phyloP scores from a whole-genome alignment of 768 basidiomycete species.

The Peribolospora kevripleyi region DNA sequence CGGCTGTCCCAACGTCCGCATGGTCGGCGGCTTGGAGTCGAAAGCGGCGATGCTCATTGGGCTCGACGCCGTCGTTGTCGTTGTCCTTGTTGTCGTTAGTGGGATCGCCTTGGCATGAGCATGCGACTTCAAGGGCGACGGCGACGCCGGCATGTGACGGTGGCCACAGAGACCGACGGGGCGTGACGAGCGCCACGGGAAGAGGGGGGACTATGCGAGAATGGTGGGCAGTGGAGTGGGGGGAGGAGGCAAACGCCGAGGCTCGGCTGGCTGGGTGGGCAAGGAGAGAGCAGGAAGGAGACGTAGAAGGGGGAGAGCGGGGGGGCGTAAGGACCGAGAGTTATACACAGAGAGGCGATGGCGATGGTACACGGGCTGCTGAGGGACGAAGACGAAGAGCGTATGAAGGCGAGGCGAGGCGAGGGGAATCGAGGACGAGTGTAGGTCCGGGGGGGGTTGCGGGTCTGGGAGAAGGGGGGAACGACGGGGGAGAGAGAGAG shows the following conservation, averaged over 20 bases:
- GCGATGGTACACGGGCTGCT: not conserved
- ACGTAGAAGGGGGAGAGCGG: not conserved
- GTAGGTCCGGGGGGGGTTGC: too few relatives aligned
- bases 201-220: not conserved
- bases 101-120: not conserved
- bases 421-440: too few relatives aligned
- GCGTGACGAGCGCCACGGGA: not conserved
- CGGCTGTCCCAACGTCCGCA: too few relatives aligned
- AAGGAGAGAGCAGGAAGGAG: not conserved
- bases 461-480: not conserved
- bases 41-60: conserved; percentile 12
- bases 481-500: not conserved
- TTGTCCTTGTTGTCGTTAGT: not conserved
- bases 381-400: too few relatives aligned
- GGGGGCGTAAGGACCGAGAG: not conserved
- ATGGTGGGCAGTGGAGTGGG: too few relatives aligned
- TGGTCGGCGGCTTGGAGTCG: too few relatives aligned
- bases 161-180: conserved; percentile 11
- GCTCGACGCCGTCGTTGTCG: not conserved
- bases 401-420: too few relatives aligned
- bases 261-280: not conserved
- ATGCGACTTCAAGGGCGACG: not conserved
- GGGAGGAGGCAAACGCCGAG: too few relatives aligned
- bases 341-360: not conserved
- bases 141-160: conserved; percentile 6